Conservation (phyloP, 768 basidiomycete genomes). For the Pulveroboletus sp. region DNA sequence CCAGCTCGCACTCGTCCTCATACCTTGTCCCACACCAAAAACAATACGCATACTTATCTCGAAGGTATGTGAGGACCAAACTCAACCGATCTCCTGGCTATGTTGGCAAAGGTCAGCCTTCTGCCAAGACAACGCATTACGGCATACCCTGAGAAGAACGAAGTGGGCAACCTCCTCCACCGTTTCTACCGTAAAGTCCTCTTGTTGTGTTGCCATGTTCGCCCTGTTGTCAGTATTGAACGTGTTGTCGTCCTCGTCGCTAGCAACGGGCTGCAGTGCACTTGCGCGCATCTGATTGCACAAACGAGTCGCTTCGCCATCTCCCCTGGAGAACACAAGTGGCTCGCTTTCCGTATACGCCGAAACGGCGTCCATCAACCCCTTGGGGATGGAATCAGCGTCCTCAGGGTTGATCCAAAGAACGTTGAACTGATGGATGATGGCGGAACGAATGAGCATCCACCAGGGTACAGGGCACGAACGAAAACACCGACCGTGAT, state of each 20-base stretch:
- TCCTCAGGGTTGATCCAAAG: slow-evolving; percentile 71
- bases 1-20: slow-evolving; percentile 54
- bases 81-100: slow-evolving; percentile 70
- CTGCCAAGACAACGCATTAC: slow-evolving; percentile 3
- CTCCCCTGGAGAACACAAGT: slow-evolving; percentile 7
- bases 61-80: slow-evolving; percentile 68
- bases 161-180: slow-evolving; percentile 67
- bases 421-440: slow-evolving; percentile 62
- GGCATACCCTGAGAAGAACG: slow-evolving; percentile 56
- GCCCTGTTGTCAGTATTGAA: slow-evolving; percentile 14
- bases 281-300: slow-evolving; percentile 72
- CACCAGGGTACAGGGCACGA: neutral
- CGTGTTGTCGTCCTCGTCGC: slow-evolving; percentile 34
- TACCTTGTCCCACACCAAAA: slow-evolving; percentile 89
- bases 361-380: slow-evolving; percentile 53
- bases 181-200: slow-evolving; percentile 46
- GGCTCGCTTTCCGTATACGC: slow-evolving; percentile 31
- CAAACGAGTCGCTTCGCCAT: slow-evolving; percentile 43
- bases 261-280: slow-evolving; percentile 49
- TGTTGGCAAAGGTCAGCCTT: slow-evolving; percentile 10
- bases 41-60: slow-evolving; percentile 68
- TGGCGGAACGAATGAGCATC: slow-evolving; percentile 5
- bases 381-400: slow-evolving; percentile 59
- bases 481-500: slow-evolving; percentile 37
- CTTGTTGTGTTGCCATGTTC: slow-evolving; percentile 23